Percentiles rank a stretch among this genome's conserved stretches.
These are phyloP conservation scores for Chalciporus sp. DNA, from an alignment of 1,284 basidiomycete genomes.

Conservation along the genomic window DNA sequence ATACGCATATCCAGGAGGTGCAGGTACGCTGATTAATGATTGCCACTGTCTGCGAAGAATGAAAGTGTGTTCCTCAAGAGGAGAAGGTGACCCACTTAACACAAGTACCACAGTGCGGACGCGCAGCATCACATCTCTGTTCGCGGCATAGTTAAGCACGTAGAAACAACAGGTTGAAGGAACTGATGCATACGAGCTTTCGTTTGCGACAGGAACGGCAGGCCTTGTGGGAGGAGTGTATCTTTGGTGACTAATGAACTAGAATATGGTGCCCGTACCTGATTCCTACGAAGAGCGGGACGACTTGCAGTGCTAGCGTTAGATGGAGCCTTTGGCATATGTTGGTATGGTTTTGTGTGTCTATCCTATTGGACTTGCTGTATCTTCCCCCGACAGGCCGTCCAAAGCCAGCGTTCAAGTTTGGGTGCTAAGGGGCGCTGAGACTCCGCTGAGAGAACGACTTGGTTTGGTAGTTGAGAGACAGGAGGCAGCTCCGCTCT, in stretches of 20 bases:
- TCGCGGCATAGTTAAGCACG: conserved; percentile 14
- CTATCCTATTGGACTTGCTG: conserved; percentile 1
- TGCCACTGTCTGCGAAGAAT: conserved; percentile 65
- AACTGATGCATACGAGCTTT: conserved; percentile 61
- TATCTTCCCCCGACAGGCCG: neutral
- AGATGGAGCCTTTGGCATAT: conserved; percentile 56
- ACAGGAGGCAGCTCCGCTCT: no score
- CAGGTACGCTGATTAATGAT: conserved; percentile 74
- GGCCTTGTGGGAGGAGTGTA: conserved; percentile 47
- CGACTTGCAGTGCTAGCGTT: conserved; percentile 40
- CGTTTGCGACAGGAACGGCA: conserved; percentile 79
- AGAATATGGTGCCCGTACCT: conserved; percentile 45
- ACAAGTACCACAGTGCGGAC: conserved; percentile 81
- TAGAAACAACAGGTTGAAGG: neutral
- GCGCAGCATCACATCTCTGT: conserved; percentile 82
- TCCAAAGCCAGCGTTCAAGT: no score
- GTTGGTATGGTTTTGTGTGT: conserved; percentile 4
- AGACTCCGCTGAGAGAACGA: neutral
- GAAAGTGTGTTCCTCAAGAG: conserved; percentile 6
- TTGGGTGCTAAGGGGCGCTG: neutral
- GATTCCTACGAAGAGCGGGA: conserved; percentile 75
- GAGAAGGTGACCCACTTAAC: conserved; percentile 58
- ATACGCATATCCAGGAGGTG: conserved; percentile 77
- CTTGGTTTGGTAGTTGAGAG: no score
- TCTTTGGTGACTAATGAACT: conserved; percentile 3